Base-by-base conservation (phyloP, 1,284 basidiomycete genomes). In the Termitomyces sp. region DNA sequence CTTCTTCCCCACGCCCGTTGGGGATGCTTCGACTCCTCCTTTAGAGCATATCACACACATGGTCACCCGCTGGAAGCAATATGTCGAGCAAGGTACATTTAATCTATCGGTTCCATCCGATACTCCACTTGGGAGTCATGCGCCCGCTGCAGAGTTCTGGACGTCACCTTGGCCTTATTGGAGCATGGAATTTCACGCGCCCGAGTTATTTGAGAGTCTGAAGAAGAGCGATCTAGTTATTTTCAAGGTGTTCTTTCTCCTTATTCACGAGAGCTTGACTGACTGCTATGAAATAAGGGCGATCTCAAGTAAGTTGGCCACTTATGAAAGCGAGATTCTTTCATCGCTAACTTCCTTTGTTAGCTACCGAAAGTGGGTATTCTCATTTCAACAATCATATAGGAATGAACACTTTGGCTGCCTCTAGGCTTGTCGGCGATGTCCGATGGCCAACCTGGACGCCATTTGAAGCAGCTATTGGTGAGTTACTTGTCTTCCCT, bases 381-480 rank as follows among this genome's bases (percentile, higher is more conserved):
- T 17, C 2, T 19, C 19, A 33, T 34, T 5, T 49, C 26, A 28
- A 1, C 12, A 1, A 2, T 19, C 8, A 19, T 19, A 3, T 4
- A 28, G 12, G 26, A 44, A 6, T 28, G 13, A 17, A 19, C 4
- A 13, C 19, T 28, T 2, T 13, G 8, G 13, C n/a, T 10, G 10
- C 7, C 13, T n/a, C 4, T 58, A 97, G 92, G 66, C 79, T 99
- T 28, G 90, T 94, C 0, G 91, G 90, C 9, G 96, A 99, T 68
- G 80, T 93, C 15, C 78, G 79, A 62, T 99, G 96, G 96, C 90
- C 91, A 0, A 80, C 86, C 0, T 87, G 83, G 41, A 94, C 93
- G 0, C 73, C 88, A 0, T 95, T 98, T 70, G 72, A 79, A 31
- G 74, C 79, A 7, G 93, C 94, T 0, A 70, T 98, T 9, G 95